Percentiles rank a stretch among this genome's conserved stretches.
These are phyloP conservation scores for Ceratobasidium sp. DNA, from an alignment of 1,284 basidiomycete genomes.

Conservation along the genomic window DNA sequence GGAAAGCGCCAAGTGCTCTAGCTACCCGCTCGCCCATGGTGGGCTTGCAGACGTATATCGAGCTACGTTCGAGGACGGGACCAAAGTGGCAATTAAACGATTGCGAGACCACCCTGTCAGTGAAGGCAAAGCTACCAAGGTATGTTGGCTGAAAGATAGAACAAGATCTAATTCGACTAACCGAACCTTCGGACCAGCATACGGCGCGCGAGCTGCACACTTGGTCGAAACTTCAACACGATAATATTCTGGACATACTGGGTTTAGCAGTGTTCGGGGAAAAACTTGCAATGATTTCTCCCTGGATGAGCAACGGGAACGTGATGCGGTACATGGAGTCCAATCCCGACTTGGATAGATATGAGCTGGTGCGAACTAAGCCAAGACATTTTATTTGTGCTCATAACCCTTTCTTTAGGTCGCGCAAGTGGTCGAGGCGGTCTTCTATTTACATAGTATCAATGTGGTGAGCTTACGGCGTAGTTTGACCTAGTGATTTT, in stretches of 20 bases:
- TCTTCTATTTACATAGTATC: background rate
- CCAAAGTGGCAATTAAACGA: too few species aligned
- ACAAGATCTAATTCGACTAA: too few species aligned
- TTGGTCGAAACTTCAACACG: slow-evolving; percentile 2
- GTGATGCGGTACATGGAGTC: background rate
- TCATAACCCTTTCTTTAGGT: background rate
- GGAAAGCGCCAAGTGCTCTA: too few species aligned
- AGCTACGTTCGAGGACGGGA: too few species aligned
- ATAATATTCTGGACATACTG: background rate
- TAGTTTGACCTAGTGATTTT: background rate
- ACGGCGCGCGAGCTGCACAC: background rate
- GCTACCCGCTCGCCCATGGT: too few species aligned
- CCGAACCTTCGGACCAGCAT: too few species aligned
- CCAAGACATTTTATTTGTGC: background rate
- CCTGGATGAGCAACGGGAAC: slow-evolving; percentile 14
- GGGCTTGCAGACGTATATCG: too few species aligned
- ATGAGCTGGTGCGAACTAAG: background rate
- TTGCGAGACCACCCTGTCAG: too few species aligned
- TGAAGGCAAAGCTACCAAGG: too few species aligned
- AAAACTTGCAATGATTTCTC: slow-evolving; percentile 1
- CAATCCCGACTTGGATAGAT: background rate
- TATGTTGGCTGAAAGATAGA: too few species aligned
- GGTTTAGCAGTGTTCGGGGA: slow-evolving; percentile 11
- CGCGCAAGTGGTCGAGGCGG: background rate
- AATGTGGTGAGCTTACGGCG: background rate